phyloP scores from a whole-genome alignment of 352 stramenopile species.

The Pythium scleroteichum region DNA sequence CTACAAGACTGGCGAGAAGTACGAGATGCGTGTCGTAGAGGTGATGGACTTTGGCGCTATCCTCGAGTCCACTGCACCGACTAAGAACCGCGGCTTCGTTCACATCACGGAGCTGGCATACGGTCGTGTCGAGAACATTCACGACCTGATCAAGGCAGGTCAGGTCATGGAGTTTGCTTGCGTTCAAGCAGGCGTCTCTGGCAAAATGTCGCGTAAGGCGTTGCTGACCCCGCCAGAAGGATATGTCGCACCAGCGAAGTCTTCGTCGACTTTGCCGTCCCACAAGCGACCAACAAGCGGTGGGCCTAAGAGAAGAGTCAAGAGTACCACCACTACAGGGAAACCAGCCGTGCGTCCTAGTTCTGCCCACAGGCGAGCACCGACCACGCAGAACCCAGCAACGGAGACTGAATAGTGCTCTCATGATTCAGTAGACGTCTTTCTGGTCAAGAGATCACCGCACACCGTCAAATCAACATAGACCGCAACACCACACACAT shows the following conservation, averaged over 20 bases:
- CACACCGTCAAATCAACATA: conserved; percentile 1
- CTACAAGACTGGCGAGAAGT: conserved; percentile 88
- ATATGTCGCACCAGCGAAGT: not conserved
- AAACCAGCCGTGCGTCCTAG: conserved; percentile 4
- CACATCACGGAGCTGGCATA: conserved; percentile 94
- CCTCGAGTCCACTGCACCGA: conserved; percentile 70
- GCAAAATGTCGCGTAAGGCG: conserved; percentile 83
- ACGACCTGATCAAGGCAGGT: conserved; percentile 54
- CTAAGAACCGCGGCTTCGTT: conserved; percentile 90
- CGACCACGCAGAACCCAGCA: conserved; percentile 2
- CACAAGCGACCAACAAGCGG: conserved; percentile 24
- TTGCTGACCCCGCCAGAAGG: conserved; percentile 27
- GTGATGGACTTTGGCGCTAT: conserved; percentile 96
- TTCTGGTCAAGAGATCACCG: too few species aligned
- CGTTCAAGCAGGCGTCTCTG: conserved; percentile 71
- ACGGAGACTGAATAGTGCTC: conserved; percentile 1
- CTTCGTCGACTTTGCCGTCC: conserved; percentile 1
- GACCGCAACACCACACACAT: not conserved
- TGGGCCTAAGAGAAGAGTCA: conserved; percentile 25
- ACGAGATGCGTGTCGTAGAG: conserved; percentile 92
- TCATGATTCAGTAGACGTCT: too few species aligned
- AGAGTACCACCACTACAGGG: not conserved
- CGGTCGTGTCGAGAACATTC: conserved; percentile 66
- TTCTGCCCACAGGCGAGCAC: conserved; percentile 12
- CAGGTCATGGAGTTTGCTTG: conserved; percentile 83